phyloP scores from a whole-genome alignment of 2,329 filamentous ascomycete genomes.

The Beauveria brongniartii region DNA sequence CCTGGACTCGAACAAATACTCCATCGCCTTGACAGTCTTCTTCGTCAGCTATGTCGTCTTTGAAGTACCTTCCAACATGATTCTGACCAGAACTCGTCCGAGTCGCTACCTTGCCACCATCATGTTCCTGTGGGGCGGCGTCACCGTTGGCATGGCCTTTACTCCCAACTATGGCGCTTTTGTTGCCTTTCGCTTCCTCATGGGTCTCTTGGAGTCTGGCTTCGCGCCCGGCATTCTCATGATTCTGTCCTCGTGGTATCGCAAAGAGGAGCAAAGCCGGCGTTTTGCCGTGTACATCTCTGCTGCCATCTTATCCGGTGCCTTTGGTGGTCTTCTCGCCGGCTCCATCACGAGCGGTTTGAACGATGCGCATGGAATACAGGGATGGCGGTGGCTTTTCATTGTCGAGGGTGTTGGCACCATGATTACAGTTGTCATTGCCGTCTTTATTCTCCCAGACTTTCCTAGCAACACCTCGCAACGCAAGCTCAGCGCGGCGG shows the following conservation, averaged over 20 bases:
- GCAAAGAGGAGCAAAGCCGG: slow-evolving; percentile 45
- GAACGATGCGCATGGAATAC: slow-evolving; percentile 53
- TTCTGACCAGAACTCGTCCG: slow-evolving; percentile 45
- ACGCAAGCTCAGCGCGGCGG: slow-evolving; percentile 54
- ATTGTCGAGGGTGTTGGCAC: slow-evolving; percentile 59
- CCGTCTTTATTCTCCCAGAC: slow-evolving; percentile 65
- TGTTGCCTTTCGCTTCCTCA: slow-evolving; percentile 36
- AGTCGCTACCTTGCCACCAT: slow-evolving; percentile 45
- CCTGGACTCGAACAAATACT: slow-evolving; percentile 41
- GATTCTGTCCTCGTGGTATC: slow-evolving; percentile 48
- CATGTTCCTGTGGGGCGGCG: slow-evolving; percentile 45
- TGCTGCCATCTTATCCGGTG: slow-evolving; percentile 45
- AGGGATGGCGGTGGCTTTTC: slow-evolving; percentile 52
- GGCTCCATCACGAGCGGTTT: slow-evolving; percentile 49
- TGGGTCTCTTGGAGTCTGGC: slow-evolving; percentile 49
- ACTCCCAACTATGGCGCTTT: slow-evolving; percentile 38
- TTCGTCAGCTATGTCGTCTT: slow-evolving; percentile 49
- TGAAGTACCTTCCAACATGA: slow-evolving; percentile 47
- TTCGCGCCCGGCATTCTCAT: slow-evolving; percentile 50
- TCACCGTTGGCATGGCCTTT: slow-evolving; percentile 46
- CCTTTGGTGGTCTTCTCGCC: slow-evolving; percentile 50
- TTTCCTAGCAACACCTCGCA: slow-evolving; percentile 57
- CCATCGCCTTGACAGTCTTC: slow-evolving; percentile 49
- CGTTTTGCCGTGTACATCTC: slow-evolving; percentile 48
- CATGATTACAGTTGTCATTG: slow-evolving; percentile 51